Conservation (phyloP, 768 basidiomycete genomes). For the Lentinula raphanica region DNA sequence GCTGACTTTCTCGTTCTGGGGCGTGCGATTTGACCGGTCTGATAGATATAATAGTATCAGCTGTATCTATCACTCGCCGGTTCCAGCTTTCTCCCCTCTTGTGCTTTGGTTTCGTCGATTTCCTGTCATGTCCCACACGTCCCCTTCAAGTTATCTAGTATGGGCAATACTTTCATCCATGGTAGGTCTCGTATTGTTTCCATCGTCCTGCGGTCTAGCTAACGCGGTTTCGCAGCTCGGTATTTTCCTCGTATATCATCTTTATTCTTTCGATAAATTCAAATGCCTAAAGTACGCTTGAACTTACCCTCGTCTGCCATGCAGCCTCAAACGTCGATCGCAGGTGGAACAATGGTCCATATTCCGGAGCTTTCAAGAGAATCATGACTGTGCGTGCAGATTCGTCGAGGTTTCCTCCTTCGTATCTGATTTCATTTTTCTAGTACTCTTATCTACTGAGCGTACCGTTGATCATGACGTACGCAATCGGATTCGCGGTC, state of each 20-base stretch:
- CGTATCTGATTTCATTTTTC: background rate
- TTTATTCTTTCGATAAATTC: constrained; percentile 80
- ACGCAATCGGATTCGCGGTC: constrained; percentile 55
- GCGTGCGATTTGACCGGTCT: background rate
- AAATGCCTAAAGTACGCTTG: constrained; percentile 56
- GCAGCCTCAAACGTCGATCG: background rate
- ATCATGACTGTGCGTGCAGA: constrained; percentile 65
- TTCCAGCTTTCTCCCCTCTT: constrained; percentile 16
- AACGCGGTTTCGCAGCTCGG: constrained; percentile 38
- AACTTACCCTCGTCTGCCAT: background rate
- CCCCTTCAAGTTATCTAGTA: constrained; percentile 54
- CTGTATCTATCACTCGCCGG: constrained; percentile 17
- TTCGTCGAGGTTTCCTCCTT: background rate
- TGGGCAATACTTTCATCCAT: constrained; percentile 53
- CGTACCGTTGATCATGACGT: constrained; percentile 55
- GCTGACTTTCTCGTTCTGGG: background rate
- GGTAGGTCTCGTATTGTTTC: constrained; percentile 31
- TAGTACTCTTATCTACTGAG: constrained; percentile 70
- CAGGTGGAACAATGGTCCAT: constrained; percentile 66
- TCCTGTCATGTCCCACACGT: constrained; percentile 53
- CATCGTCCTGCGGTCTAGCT: background rate
- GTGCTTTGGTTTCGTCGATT: constrained; percentile 10
- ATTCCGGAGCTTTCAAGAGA: constrained; percentile 76
- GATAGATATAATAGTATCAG: background rate
- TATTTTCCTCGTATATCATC: constrained; percentile 60